These are phyloP conservation scores for Discostella stelligeroides DNA, from an alignment of 108 stramenopile species.

Conservation along the genomic window DNA sequence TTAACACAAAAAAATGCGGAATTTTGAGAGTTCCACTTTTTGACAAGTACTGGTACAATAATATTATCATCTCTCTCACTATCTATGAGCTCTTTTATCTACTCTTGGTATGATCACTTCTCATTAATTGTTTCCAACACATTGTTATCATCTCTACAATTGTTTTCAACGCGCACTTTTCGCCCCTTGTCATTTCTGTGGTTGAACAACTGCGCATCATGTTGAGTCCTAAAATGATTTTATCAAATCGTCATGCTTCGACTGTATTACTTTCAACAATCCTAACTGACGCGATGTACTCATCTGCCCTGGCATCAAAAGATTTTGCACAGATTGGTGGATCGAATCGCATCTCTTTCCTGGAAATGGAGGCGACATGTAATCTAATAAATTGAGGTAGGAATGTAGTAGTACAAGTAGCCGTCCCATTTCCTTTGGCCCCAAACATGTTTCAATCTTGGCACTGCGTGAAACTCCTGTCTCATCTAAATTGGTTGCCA, in stretches of 20 bases:
- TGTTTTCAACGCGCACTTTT: no score
- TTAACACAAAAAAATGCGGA: no score
- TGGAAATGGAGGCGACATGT: constrained; percentile 74
- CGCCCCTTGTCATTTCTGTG: no score
- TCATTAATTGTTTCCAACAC: no score
- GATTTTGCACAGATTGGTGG: constrained; percentile 61
- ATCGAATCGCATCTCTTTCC: constrained; percentile 66
- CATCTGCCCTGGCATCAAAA: constrained; percentile 59
- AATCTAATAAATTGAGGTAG: constrained; percentile 77
- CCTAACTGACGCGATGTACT: constrained; percentile 49
- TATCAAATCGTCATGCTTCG: constrained; percentile 45
- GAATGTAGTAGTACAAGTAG: constrained; percentile 67
- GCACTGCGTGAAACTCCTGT: background rate
- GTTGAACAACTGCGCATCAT: no score
- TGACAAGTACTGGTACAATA: no score
- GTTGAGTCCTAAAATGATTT: no score
- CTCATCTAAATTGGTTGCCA: constrained; percentile 1
- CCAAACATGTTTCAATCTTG: constrained; percentile 24
- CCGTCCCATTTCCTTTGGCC: constrained; percentile 66
- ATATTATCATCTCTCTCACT: no score
- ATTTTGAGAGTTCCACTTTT: no score
- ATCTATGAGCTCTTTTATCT: no score
- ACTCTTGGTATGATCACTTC: no score
- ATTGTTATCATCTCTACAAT: no score
- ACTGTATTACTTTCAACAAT: constrained; percentile 47